phyloP scores from a whole-genome alignment of 805 yeast species.

The Ascoidea rubescens region DNA sequence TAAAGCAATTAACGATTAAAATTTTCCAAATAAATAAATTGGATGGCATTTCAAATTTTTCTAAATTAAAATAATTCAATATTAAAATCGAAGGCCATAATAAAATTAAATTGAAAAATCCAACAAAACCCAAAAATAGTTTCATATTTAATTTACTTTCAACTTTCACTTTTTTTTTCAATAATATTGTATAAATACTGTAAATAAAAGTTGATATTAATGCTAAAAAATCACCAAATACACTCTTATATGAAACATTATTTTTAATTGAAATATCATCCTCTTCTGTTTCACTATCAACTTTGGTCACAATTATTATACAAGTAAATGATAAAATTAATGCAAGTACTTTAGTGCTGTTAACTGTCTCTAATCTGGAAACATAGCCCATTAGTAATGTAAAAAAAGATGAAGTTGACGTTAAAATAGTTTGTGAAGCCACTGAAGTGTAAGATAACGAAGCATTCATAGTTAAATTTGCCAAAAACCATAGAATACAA shows the following conservation, averaged over 20 bases:
- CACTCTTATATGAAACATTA: conserved; percentile 18
- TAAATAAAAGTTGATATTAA: conserved; percentile 78
- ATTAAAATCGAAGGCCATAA: conserved; percentile 75
- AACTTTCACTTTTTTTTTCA: conserved; percentile 58
- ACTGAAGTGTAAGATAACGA: conserved; percentile 82
- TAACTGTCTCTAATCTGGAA: conserved; percentile 57
- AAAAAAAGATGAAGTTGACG: conserved; percentile 88
- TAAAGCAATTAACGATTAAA: conserved; percentile 49
- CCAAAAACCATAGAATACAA: conserved; percentile 78
- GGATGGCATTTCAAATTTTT: conserved; percentile 59
- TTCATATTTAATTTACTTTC: conserved; percentile 74
- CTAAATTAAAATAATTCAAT: conserved; percentile 50
- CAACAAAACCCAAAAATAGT: conserved; percentile 90
- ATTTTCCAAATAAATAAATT: conserved; percentile 28
- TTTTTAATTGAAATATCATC: conserved; percentile 9
- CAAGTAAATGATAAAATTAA: conserved; percentile 64
- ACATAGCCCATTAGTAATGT: conserved; percentile 72
- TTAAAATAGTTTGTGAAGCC: conserved; percentile 84
- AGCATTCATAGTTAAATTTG: conserved; percentile 82
- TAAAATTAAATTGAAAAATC: conserved; percentile 58
- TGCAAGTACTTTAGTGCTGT: conserved; percentile 51
- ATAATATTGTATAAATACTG: conserved; percentile 78
- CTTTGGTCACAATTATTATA: conserved; percentile 61
- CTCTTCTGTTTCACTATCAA: conserved; percentile 30
- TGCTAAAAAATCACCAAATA: conserved; percentile 71